phyloP scores from a whole-genome alignment of 2,329 filamentous ascomycete genomes.

The Trichophyton simii region DNA sequence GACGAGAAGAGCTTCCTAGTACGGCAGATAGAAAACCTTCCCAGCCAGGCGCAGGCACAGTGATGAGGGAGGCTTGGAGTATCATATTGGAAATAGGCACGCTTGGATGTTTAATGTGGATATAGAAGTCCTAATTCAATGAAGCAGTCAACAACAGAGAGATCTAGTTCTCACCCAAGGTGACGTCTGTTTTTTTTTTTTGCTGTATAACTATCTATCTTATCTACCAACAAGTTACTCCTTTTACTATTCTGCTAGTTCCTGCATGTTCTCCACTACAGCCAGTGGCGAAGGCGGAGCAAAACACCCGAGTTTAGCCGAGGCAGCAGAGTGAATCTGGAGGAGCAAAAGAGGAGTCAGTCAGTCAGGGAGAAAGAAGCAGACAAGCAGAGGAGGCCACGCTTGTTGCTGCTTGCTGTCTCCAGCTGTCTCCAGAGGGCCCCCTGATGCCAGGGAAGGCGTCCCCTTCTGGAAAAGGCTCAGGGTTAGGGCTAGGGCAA shows the following conservation, averaged over 20 bases:
- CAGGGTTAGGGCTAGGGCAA: not conserved
- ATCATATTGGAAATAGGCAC: not conserved
- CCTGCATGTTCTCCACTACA: not conserved
- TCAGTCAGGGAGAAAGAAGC: not conserved
- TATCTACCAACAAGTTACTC: too few species aligned
- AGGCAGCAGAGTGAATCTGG: not conserved
- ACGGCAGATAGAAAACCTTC: constrained; percentile 62
- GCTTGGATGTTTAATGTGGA: not conserved
- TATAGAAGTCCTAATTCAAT: not conserved
- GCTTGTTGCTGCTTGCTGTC: too few species aligned
- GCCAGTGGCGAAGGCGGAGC: not conserved
- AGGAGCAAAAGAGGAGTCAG: not conserved
- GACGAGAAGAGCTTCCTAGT: constrained; percentile 96
- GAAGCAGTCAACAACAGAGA: not conserved
- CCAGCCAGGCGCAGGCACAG: constrained; percentile 11
- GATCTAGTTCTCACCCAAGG: not conserved
- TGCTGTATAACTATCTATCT: not conserved
- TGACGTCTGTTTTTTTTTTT: not conserved
- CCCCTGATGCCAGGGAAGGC: not conserved
- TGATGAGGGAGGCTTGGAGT: not conserved
- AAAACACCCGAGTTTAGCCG: not conserved
- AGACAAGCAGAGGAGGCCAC: not conserved
- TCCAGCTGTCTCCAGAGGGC: too few species aligned
- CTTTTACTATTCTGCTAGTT: not conserved
- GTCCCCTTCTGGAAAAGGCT: not conserved